Percentiles rank a stretch among this genome's conserved stretches.
Conservation (phyloP, 495 filamentous ascomycete species). For the Wilcoxina mikolae region DNA sequence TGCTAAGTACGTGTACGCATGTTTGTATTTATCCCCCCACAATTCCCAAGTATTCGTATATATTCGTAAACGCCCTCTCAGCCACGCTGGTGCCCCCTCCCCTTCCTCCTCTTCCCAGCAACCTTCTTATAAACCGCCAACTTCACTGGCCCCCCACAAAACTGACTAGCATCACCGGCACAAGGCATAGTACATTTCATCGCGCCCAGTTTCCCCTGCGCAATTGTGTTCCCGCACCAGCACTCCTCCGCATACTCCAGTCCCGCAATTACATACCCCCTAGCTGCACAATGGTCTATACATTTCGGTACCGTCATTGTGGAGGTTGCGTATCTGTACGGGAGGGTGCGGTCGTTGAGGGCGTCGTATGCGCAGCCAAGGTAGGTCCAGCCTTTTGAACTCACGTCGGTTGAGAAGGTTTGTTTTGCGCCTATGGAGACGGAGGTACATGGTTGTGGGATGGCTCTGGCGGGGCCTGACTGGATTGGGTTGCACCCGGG, state of each 20-base stretch:
- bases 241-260: slow-evolving; percentile 58
- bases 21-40: too few relatives aligned
- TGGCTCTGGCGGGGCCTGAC: slow-evolving; percentile 32
- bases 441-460: slow-evolving; percentile 16
- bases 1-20: too few relatives aligned
- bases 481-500: slow-evolving; percentile 44
- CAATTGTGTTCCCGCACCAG: slow-evolving; percentile 46
- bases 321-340: slow-evolving; percentile 35
- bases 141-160: slow-evolving; percentile 33
- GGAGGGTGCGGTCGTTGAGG: slow-evolving; percentile 44
- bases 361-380: slow-evolving; percentile 49
- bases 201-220: slow-evolving; percentile 14
- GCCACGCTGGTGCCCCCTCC: too few relatives aligned
- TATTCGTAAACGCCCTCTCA: too few relatives aligned
- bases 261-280: slow-evolving; percentile 42
- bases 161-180: slow-evolving; percentile 30
- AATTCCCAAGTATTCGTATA: too few relatives aligned
- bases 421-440: slow-evolving; percentile 31
- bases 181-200: slow-evolving; percentile 29
- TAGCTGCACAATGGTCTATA: slow-evolving; percentile 34
- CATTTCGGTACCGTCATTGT: slow-evolving; percentile 49
- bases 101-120: too few relatives aligned
- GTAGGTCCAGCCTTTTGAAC: slow-evolving; percentile 42
- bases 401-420: slow-evolving; percentile 31
- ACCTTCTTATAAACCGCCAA: slow-evolving; percentile 34